These are phyloP conservation scores for Neurospora sublineolata DNA, from an alignment of 495 filamentous ascomycete genomes.

Conservation along the genomic window DNA sequence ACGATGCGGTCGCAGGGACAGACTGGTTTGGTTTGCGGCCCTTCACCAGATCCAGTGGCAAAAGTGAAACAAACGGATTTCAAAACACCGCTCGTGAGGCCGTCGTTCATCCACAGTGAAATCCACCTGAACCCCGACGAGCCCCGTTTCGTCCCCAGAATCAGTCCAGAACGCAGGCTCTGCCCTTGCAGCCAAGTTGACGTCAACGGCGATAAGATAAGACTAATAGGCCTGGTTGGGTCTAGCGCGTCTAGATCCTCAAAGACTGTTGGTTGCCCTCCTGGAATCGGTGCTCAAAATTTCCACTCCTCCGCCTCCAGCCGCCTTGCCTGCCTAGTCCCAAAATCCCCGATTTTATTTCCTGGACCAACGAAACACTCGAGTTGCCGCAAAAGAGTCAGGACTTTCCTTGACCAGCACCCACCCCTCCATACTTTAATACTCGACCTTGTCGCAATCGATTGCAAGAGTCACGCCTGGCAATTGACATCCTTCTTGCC, in stretches of 20 bases:
- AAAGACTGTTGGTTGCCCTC: background rate
- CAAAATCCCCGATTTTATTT: background rate
- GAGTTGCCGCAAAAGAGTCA: background rate
- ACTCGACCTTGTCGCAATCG: background rate
- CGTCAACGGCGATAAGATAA: background rate
- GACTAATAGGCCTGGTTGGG: background rate
- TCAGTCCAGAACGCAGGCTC: background rate
- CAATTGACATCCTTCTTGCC: background rate
- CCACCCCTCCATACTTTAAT: background rate
- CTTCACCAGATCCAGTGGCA: background rate
- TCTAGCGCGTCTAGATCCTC: background rate
- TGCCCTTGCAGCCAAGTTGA: background rate
- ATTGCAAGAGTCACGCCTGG: background rate
- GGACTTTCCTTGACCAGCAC: background rate
- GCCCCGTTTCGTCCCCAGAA: background rate
- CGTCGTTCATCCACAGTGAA: background rate
- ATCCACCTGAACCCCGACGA: background rate
- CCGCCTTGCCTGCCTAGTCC: background rate
- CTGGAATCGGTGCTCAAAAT: background rate
- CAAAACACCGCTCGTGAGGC: background rate
- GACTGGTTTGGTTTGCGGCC: background rate
- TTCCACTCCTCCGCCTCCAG: background rate
- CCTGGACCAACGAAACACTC: background rate
- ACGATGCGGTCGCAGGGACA: background rate
- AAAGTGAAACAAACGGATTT: background rate